Percentiles rank a stretch among this genome's conserved stretches.
Evolutionary conservation across 257 asterid species (phyloP).

Genomic region (Fraxinus americana): DNA sequence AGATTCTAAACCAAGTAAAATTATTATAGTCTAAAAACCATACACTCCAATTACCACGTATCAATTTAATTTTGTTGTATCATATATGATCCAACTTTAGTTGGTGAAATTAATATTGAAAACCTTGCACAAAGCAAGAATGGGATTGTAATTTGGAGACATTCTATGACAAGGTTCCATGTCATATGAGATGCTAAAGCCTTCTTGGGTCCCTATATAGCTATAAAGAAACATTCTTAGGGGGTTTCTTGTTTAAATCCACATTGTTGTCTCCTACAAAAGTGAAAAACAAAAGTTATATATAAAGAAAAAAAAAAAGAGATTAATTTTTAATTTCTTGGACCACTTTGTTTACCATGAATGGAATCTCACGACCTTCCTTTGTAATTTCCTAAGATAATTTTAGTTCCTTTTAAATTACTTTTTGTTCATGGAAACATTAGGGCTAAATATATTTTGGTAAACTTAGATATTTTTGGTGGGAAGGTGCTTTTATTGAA

Average conservation of each 20-base stretch:
- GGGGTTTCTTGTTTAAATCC: conserved; percentile 15
- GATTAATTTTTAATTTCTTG: too few relatives aligned
- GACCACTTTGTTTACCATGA: not conserved
- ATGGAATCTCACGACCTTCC: not conserved
- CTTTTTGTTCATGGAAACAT: conserved; percentile 38
- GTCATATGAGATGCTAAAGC: conserved; percentile 13
- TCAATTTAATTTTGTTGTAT: too few relatives aligned
- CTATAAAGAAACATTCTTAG: conserved; percentile 28
- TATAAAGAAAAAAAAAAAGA: too few relatives aligned
- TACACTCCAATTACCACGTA: too few relatives aligned
- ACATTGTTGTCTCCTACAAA: conserved; percentile 28
- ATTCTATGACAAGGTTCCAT: too few relatives aligned
- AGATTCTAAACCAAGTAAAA: too few relatives aligned
- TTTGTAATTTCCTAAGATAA: not conserved
- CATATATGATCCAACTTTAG: too few relatives aligned
- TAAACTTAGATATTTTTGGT: not conserved
- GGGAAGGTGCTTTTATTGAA: not conserved
- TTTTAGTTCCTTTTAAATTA: not conserved
- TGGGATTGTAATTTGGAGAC: too few relatives aligned
- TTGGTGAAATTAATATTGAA: too few relatives aligned
- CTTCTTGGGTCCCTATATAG: conserved; percentile 24
- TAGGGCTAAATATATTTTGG: not conserved
- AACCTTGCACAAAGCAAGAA: too few relatives aligned
- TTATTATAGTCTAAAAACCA: too few relatives aligned
- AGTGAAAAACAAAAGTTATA: conserved; percentile 8